phyloP scores from a whole-genome alignment of 1,284 basidiomycete species.

The Cystobasidiaceae sp. region DNA sequence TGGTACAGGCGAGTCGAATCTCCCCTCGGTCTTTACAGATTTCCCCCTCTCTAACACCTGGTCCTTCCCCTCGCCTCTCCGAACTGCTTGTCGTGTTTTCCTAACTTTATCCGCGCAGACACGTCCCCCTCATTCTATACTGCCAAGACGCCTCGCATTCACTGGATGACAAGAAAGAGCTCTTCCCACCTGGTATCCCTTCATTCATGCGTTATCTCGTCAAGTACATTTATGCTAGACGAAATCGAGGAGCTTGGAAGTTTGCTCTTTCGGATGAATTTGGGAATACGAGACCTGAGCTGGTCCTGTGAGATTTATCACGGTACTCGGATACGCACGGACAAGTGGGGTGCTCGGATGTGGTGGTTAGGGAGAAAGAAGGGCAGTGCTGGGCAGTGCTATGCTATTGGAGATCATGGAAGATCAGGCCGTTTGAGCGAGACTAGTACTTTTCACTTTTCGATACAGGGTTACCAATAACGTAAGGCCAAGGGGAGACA shows the following conservation, averaged over 20 bases:
- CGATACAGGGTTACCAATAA: no score
- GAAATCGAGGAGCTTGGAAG: background rate
- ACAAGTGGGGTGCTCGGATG: no score
- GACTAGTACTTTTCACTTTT: no score
- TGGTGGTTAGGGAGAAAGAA: no score
- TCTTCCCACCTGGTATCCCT: background rate
- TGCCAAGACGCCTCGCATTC: slow-evolving; percentile 2
- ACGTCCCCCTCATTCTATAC: background rate
- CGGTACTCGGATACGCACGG: background rate
- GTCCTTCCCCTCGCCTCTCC: no score
- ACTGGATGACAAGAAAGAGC: background rate
- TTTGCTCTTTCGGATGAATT: slow-evolving; percentile 7
- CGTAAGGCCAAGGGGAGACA: no score
- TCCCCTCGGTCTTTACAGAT: no score
- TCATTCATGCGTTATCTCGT: background rate
- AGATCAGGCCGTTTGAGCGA: no score
- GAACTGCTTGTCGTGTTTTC: background rate
- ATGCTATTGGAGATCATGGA: no score
- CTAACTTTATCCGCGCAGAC: background rate
- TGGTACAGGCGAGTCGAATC: background rate
- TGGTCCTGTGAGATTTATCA: background rate
- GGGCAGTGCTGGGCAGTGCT: no score
- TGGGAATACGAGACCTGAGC: background rate
- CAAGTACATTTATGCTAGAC: slow-evolving; percentile 2
- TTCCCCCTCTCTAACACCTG: no score